Evolutionary conservation across 2,329 filamentous ascomycete genomes (phyloP).

Genomic region (Samsoniella hepiali): DNA sequence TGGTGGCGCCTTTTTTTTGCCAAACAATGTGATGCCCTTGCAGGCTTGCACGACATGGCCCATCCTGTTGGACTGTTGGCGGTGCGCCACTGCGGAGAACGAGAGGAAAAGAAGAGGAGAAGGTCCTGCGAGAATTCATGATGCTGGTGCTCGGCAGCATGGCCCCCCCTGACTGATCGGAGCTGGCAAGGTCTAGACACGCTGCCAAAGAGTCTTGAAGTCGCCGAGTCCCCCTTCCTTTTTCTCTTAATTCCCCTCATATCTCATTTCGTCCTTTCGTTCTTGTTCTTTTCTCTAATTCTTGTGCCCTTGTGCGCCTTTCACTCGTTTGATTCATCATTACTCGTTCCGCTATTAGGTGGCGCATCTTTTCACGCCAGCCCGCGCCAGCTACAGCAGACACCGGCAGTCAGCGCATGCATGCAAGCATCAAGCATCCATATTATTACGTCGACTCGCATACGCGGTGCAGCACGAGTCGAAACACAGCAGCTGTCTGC

Average conservation of each 20-base stretch:
- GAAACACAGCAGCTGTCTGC: background rate
- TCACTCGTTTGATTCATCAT: background rate
- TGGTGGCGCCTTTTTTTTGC: background rate
- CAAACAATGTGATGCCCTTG: conserved; percentile 5
- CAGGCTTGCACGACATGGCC: background rate
- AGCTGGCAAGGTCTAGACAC: background rate
- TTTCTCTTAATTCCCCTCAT: background rate
- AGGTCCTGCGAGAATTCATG: conserved; percentile 11
- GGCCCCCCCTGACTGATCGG: conserved; percentile 14
- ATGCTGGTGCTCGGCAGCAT: conserved; percentile 8
- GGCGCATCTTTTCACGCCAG: background rate
- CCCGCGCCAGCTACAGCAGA: background rate
- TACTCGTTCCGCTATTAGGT: background rate
- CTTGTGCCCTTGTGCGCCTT: background rate
- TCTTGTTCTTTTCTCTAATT: background rate
- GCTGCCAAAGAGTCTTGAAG: conserved; percentile 4
- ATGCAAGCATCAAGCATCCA: background rate
- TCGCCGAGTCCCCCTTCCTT: background rate
- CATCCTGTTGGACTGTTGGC: conserved; percentile 1
- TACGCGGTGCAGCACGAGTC: background rate
- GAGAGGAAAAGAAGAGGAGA: conserved; percentile 6
- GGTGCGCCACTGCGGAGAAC: conserved; percentile 18
- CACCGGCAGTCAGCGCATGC: conserved; percentile 1
- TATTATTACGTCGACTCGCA: conserved; percentile 13
- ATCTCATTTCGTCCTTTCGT: background rate